phyloP scores from a whole-genome alignment of 2,329 filamentous ascomycete genomes.

The Microdochium nivale region DNA sequence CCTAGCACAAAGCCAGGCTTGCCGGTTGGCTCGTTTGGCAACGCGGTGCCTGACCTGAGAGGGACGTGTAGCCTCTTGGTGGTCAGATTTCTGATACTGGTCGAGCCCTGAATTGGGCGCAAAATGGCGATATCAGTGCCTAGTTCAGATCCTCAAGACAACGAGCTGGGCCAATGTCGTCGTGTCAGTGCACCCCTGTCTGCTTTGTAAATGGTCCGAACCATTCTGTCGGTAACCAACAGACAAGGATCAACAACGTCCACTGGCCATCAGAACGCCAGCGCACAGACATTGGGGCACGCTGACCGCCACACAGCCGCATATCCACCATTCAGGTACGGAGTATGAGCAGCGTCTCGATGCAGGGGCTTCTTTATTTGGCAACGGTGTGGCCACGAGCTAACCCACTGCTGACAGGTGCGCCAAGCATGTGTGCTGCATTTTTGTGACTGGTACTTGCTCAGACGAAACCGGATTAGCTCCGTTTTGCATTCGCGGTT shows the following conservation, averaged over 20 bases:
- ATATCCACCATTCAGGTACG: too few relatives aligned
- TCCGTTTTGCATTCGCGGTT: too few relatives aligned
- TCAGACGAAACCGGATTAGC: too few relatives aligned
- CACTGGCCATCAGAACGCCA: neutral
- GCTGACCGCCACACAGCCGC: neutral
- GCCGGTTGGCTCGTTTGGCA: neutral
- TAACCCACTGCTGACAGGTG: too few relatives aligned
- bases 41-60: neutral
- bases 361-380: neutral
- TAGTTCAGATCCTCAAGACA: neutral
- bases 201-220: neutral
- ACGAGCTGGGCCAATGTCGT: too few relatives aligned
- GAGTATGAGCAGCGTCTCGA: neutral
- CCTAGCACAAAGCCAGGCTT: neutral
- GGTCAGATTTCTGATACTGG: neutral
- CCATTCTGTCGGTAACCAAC: neutral
- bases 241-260: neutral
- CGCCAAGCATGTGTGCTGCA: too few relatives aligned
- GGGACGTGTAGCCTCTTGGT: neutral
- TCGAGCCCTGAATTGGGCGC: neutral
- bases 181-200: neutral
- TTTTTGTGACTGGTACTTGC: too few relatives aligned
- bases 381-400: too few relatives aligned
- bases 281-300: neutral
- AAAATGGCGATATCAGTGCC: too few relatives aligned